Percentiles rank a stretch among this genome's conserved stretches.
phyloP scores from a whole-genome alignment of 345 rosid species.

The Abelmoschus esculentus region DNA sequence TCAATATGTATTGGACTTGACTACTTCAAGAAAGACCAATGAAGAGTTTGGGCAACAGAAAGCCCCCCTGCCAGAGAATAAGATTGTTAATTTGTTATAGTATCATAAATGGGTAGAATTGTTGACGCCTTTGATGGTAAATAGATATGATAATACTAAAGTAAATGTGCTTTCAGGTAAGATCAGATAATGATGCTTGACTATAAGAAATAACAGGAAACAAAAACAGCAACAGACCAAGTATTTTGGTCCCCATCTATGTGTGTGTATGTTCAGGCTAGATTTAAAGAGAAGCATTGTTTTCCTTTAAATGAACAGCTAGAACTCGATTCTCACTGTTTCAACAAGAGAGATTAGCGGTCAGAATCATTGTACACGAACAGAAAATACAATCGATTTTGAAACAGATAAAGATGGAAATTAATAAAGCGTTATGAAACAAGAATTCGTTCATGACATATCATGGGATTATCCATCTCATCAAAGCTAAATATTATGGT shows the following conservation, averaged over 20 bases:
- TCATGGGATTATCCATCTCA: constrained; percentile 4
- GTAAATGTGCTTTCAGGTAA: neutral
- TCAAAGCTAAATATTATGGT: neutral
- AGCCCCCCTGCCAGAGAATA: no score
- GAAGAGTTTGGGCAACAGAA: no score
- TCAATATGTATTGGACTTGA: neutral
- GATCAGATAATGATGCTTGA: neutral
- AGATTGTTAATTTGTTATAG: no score
- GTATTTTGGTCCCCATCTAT: no score
- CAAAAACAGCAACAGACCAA: no score
- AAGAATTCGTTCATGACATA: constrained; percentile 7
- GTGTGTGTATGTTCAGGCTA: no score
- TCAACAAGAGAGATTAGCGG: neutral
- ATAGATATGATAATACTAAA: neutral
- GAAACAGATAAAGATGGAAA: no score
- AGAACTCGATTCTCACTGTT: neutral
- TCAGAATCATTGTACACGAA: constrained; percentile 2
- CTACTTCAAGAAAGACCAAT: neutral
- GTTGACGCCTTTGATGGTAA: neutral
- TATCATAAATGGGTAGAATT: neutral
- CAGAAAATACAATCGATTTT: constrained; percentile 2
- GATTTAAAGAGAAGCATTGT: no score
- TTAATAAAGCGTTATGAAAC: neutral
- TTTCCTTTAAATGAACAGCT: neutral
- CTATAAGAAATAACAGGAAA: neutral